These are phyloP conservation scores for Bombardia bombarda DNA, from an alignment of 495 filamentous ascomycete species.

Conservation along the genomic window DNA sequence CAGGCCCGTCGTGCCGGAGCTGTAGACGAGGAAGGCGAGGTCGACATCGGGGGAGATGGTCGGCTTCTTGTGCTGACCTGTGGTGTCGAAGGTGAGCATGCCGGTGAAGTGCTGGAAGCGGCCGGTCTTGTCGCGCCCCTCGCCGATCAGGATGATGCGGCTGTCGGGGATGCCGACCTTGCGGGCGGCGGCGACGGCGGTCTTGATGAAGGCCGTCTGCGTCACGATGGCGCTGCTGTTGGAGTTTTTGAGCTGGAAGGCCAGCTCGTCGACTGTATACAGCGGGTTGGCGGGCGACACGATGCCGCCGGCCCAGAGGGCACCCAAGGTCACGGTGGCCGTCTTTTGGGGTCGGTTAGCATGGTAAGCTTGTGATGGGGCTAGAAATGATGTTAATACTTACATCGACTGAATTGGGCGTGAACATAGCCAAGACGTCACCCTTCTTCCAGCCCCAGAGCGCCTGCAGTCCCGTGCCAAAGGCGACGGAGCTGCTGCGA, in stretches of 20 bases:
- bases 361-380: no score
- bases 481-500: slow-evolving; percentile 56
- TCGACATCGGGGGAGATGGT: not conserved
- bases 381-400: no score
- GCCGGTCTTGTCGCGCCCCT: slow-evolving; percentile 51
- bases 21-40: not conserved
- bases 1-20: not conserved
- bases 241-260: slow-evolving; percentile 79
- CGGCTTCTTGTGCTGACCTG: slow-evolving; percentile 47
- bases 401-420: slow-evolving; percentile 58
- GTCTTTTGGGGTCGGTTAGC: no score
- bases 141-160: slow-evolving; percentile 71
- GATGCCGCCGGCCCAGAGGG: slow-evolving; percentile 76
- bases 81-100: slow-evolving; percentile 50
- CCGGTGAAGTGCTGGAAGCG: slow-evolving; percentile 70
- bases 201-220: slow-evolving; percentile 48
- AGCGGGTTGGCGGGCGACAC: slow-evolving; percentile 79
- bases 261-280: slow-evolving; percentile 79
- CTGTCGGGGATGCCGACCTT: slow-evolving; percentile 56
- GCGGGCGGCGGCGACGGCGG: slow-evolving; percentile 58
- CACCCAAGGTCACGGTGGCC: slow-evolving; percentile 67
- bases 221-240: slow-evolving; percentile 72
- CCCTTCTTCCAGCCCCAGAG: slow-evolving; percentile 73
- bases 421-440: slow-evolving; percentile 63
- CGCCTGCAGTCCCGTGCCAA: slow-evolving; percentile 69